phyloP scores from a whole-genome alignment of 768 basidiomycete species.

The Suillus sp. region DNA sequence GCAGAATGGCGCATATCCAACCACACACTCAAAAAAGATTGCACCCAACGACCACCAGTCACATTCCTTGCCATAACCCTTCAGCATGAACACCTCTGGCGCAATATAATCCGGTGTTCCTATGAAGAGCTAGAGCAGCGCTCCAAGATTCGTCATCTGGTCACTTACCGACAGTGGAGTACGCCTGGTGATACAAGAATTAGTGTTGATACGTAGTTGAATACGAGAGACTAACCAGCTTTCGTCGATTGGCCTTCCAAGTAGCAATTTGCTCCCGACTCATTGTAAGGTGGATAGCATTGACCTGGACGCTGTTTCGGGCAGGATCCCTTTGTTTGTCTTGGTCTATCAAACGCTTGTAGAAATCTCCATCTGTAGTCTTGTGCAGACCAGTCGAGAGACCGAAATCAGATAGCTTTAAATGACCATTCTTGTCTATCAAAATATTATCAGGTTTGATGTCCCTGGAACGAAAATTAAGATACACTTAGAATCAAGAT shows the following conservation, averaged over 20 bases:
- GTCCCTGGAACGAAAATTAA: constrained; percentile 56
- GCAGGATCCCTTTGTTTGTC: constrained; percentile 64
- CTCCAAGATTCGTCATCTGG: neutral
- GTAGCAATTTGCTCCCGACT: constrained; percentile 96
- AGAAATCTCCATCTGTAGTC: constrained; percentile 90
- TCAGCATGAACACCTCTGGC: constrained; percentile 95
- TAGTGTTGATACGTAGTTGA: neutral
- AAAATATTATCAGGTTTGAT: constrained; percentile 99
- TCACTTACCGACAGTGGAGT: constrained; percentile 74
- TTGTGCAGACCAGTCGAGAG: constrained; percentile 98
- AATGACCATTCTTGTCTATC: constrained; percentile 94
- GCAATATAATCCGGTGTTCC: constrained; percentile 70
- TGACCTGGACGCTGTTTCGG: constrained; percentile 96
- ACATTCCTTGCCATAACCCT: constrained; percentile 98
- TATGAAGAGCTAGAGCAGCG: constrained; percentile 15
- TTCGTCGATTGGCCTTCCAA: constrained; percentile 98
- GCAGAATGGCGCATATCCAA: constrained; percentile 98
- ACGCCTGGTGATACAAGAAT: constrained; percentile 59
- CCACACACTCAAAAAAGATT: constrained; percentile 98
- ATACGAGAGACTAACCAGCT: constrained; percentile 60
- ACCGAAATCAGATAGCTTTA: constrained; percentile 98
- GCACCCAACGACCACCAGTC: constrained; percentile 99
- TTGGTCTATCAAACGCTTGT: constrained; percentile 87
- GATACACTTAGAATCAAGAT: neutral
- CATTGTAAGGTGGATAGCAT: constrained; percentile 97